These are phyloP conservation scores for Backusella psychrophila DNA, from an alignment of 192 early-diverging fungal species.

Conservation along the genomic window DNA sequence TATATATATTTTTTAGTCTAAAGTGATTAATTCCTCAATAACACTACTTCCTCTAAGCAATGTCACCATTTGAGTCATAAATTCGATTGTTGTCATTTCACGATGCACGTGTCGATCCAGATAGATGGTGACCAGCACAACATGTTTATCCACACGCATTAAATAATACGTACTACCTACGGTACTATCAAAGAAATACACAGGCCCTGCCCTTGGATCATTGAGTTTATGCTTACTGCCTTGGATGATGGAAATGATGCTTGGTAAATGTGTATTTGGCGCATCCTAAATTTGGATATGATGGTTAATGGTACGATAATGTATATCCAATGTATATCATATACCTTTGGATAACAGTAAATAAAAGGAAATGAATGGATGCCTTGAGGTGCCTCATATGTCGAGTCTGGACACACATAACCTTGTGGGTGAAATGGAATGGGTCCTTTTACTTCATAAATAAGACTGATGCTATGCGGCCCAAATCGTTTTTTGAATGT, in stretches of 20 bases:
- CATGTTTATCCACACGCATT: slow-evolving; percentile 45
- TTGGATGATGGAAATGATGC: slow-evolving; percentile 55
- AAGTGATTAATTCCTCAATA: slow-evolving; percentile 22
- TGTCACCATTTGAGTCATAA: slow-evolving; percentile 34
- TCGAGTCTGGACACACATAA: slow-evolving; percentile 36
- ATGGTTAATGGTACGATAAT: no score
- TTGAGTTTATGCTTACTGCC: slow-evolving; percentile 33
- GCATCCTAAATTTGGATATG: slow-evolving; percentile 25
- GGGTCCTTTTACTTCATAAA: slow-evolving; percentile 41
- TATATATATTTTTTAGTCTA: slow-evolving; percentile 10
- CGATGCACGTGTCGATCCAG: slow-evolving; percentile 44
- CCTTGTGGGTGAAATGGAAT: slow-evolving; percentile 43
- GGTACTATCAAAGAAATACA: slow-evolving; percentile 50
- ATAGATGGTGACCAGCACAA: slow-evolving; percentile 50
- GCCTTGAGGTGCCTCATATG: slow-evolving; percentile 50
- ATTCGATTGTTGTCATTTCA: slow-evolving; percentile 43
- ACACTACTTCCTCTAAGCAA: slow-evolving; percentile 25
- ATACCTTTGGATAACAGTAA: slow-evolving; percentile 46
- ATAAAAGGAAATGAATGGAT: slow-evolving; percentile 56
- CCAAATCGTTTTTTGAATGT: slow-evolving; percentile 44
- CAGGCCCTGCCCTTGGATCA: slow-evolving; percentile 33
- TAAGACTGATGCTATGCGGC: slow-evolving; percentile 42
- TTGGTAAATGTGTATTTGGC: slow-evolving; percentile 50
- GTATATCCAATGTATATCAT: neutral
- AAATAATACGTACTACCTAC: slow-evolving; percentile 51